Evolutionary conservation across 805 yeast genomes (phyloP).

Genomic region (Hanseniaspora lachancei): DNA sequence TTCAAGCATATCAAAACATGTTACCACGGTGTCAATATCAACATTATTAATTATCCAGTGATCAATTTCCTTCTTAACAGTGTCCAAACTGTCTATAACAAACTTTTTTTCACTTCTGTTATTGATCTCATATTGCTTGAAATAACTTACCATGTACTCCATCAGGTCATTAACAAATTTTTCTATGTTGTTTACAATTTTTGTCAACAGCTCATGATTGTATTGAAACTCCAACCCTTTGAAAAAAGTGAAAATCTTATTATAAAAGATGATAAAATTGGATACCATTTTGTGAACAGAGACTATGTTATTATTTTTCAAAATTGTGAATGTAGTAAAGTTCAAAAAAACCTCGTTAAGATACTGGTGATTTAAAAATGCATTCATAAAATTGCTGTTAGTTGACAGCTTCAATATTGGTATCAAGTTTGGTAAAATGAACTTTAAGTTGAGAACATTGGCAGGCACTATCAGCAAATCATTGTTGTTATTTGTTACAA

Average conservation of each 20-base stretch:
- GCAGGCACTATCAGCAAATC: background rate
- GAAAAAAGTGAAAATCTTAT: background rate
- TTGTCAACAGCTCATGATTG: background rate
- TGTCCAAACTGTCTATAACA: background rate
- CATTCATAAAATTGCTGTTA: background rate
- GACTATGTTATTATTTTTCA: background rate
- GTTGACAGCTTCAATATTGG: background rate
- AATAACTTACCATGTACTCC: background rate
- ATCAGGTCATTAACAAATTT: background rate
- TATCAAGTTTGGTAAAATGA: conserved; percentile 9
- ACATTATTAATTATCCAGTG: background rate
- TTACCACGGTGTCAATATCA: background rate
- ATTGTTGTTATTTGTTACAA: background rate
- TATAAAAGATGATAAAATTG: background rate
- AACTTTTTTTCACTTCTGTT: background rate
- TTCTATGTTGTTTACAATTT: background rate
- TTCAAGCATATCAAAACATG: background rate
- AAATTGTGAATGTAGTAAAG: background rate
- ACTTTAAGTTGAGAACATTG: conserved; percentile 2
- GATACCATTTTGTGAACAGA: background rate
- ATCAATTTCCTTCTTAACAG: background rate
- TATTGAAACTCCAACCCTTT: conserved; percentile 10
- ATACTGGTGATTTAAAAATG: conserved; percentile 4
- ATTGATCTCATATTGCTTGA: conserved; percentile 1
- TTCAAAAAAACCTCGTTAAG: background rate